Evolutionary conservation across 768 basidiomycete genomes (phyloP).

Genomic region (Crepidotus variabilis): DNA sequence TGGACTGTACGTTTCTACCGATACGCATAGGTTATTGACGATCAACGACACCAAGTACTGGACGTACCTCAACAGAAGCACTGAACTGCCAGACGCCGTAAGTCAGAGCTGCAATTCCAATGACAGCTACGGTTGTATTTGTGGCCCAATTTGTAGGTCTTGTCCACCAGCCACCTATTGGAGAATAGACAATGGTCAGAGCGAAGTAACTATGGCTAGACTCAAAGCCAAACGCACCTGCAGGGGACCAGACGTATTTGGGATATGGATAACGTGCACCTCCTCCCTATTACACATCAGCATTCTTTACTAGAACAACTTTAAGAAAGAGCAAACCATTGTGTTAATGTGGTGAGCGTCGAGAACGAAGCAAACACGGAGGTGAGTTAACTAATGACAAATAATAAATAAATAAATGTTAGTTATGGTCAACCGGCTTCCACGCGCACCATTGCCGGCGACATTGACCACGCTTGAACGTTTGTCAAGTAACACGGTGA

Average conservation of each 20-base stretch:
- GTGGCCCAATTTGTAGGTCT: slow-evolving; percentile 86
- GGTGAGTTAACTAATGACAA: neutral
- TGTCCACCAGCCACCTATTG: slow-evolving; percentile 93
- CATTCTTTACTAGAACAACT: neutral
- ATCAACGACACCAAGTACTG: neutral
- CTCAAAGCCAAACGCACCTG: slow-evolving; percentile 45
- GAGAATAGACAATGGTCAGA: slow-evolving; percentile 3
- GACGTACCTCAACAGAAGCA: slow-evolving; percentile 74
- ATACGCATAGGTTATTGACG: slow-evolving; percentile 1
- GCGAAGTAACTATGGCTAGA: neutral
- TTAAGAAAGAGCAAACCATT: neutral
- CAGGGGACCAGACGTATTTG: slow-evolving; percentile 92
- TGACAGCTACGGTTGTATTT: slow-evolving; percentile 74
- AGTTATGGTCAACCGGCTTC: neutral
- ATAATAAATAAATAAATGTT: neutral
- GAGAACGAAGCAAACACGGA: neutral
- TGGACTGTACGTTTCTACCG: slow-evolving; percentile 52
- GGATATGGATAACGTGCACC: slow-evolving; percentile 89
- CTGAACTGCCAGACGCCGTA: slow-evolving; percentile 69
- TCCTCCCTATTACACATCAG: slow-evolving; percentile 52
- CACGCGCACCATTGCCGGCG: neutral
- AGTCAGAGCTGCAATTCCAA: slow-evolving; percentile 63
- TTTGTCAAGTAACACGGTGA: too few relatives aligned
- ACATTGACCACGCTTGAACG: neutral
- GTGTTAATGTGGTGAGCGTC: neutral